A percentile compares a stretch with the other conserved stretches of the same genome.
Conservation (phyloP, 2,329 filamentous ascomycete genomes). For the Elsinoe fawcettii region DNA sequence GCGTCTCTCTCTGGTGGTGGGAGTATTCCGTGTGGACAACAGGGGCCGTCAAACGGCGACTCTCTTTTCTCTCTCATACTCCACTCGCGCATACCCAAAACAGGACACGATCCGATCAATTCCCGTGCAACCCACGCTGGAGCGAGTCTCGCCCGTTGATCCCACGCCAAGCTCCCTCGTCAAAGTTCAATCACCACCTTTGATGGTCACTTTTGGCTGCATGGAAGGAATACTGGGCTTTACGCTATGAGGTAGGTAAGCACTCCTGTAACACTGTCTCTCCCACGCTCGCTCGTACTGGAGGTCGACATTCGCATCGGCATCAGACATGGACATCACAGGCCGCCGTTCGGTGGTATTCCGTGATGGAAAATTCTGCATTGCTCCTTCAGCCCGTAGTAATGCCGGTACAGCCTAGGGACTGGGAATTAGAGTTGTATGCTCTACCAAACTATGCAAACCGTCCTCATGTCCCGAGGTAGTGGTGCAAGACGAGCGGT, state of each 20-base stretch:
- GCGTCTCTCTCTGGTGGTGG: background rate
- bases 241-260: background rate
- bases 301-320: background rate
- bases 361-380: background rate
- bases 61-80: background rate
- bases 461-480: constrained; percentile 6
- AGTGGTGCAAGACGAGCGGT: background rate
- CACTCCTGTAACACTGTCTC: background rate
- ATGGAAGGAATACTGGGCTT: background rate
- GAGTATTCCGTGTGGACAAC: background rate
- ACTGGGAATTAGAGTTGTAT: background rate
- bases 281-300: background rate
- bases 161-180: background rate
- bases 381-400: background rate
- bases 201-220: background rate
- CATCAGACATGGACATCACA: background rate
- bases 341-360: background rate
- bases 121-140: background rate
- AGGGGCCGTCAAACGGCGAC: constrained; percentile 4
- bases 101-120: background rate
- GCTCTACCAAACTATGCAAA: background rate
- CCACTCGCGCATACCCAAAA: background rate
- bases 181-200: background rate
- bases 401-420: background rate
- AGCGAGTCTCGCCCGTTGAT: background rate